These are phyloP conservation scores for Quercus mongolica DNA, from an alignment of 306 rosid genomes.

Conservation along the genomic window DNA sequence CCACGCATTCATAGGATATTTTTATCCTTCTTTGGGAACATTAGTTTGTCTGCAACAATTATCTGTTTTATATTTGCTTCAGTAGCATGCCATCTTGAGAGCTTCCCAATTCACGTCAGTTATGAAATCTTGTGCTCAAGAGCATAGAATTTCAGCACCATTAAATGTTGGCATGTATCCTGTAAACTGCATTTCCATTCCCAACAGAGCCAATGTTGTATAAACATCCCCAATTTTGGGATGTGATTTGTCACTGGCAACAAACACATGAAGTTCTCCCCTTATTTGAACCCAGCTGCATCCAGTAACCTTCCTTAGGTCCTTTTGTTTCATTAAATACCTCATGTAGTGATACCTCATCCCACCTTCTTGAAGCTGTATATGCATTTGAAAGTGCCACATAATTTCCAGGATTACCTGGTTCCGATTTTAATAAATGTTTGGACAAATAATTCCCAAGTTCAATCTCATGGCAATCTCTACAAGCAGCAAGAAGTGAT, in stretches of 20 bases:
- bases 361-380: conserved; percentile 71
- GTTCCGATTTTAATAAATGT: conserved; percentile 53
- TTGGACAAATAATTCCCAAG: conserved; percentile 52
- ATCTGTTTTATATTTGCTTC: not conserved
- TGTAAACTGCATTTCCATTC: conserved; percentile 39
- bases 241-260: conserved; percentile 70
- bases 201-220: conserved; percentile 43
- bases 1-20: not conserved
- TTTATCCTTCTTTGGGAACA: not conserved
- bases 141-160: conserved; percentile 1
- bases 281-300: conserved; percentile 84
- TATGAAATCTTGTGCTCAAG: conserved; percentile 1
- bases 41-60: not conserved
- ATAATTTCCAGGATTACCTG: conserved; percentile 73
- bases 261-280: conserved; percentile 54
- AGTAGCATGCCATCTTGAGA: not conserved
- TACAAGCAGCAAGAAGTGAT: conserved; percentile 64
- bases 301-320: conserved; percentile 64
- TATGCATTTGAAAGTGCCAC: conserved; percentile 72
- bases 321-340: conserved; percentile 62
- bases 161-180: conserved; percentile 9
- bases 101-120: conserved; percentile 4
- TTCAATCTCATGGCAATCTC: conserved; percentile 49
- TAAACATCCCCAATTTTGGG: conserved; percentile 52
- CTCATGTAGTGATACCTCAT: conserved; percentile 53